Evolutionary conservation across 2,329 filamentous ascomycete genomes (phyloP).

Genomic region (Sphaerulina vaccinii): DNA sequence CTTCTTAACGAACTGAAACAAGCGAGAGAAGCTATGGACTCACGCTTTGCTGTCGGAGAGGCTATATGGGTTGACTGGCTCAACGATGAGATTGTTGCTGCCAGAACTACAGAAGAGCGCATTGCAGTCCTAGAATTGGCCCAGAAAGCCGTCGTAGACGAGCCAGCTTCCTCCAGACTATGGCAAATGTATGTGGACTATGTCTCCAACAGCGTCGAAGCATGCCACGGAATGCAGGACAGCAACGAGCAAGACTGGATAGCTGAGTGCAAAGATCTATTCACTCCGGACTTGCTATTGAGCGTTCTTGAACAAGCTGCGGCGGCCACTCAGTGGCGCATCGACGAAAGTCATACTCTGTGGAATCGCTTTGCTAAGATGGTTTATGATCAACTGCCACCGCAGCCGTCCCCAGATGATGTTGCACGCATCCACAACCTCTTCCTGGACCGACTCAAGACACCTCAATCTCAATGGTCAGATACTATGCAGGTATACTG

Average conservation of each 20-base stretch:
- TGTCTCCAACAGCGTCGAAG: constrained; percentile 68
- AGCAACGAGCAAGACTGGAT: constrained; percentile 47
- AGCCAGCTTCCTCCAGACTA: constrained; percentile 69
- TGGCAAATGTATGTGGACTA: constrained; percentile 80
- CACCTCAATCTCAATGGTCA: constrained; percentile 74
- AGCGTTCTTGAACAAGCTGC: constrained; percentile 71
- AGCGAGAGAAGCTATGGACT: constrained; percentile 59
- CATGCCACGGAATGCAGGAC: constrained; percentile 59
- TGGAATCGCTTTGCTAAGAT: constrained; percentile 74
- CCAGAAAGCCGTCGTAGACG: constrained; percentile 66
- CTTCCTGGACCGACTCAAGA: constrained; percentile 67
- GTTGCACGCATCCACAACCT: constrained; percentile 66
- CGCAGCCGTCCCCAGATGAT: constrained; percentile 54
- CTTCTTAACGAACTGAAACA: constrained; percentile 48
- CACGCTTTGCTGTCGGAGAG: constrained; percentile 69
- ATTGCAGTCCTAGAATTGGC: constrained; percentile 70
- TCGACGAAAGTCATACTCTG: constrained; percentile 73
- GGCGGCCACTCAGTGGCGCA: constrained; percentile 68
- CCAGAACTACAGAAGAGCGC: constrained; percentile 62
- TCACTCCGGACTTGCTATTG: constrained; percentile 65
- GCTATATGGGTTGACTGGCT: constrained; percentile 75
- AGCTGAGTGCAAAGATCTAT: constrained; percentile 69
- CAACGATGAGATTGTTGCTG: constrained; percentile 66
- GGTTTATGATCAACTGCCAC: constrained; percentile 66
- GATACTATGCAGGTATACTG: constrained; percentile 74